Conservation (phyloP, 1,284 basidiomycete species). For the Melanopsichium pennsylvanicum region DNA sequence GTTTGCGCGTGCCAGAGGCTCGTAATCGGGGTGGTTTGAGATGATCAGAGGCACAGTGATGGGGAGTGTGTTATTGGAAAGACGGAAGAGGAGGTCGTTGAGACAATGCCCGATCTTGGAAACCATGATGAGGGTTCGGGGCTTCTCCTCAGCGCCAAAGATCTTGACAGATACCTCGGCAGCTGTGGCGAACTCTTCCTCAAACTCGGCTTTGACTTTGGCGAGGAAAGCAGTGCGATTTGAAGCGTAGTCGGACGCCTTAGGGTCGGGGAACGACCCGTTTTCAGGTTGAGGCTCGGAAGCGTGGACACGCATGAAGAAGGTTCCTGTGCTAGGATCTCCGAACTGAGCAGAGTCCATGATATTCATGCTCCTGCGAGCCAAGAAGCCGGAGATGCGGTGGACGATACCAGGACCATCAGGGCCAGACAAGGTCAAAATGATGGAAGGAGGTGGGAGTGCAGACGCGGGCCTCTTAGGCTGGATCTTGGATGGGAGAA, state of each 20-base stretch:
- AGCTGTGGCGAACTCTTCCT: constrained; percentile 49
- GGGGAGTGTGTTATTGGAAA: constrained; percentile 51
- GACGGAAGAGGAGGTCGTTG: constrained; percentile 62
- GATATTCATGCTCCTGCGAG: constrained; percentile 59
- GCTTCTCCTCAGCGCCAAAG: constrained; percentile 55
- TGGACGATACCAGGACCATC: constrained; percentile 61
- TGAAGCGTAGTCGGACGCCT: constrained; percentile 26
- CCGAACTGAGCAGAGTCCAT: constrained; percentile 63
- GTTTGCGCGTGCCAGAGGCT: constrained; percentile 56
- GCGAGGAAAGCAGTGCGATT: constrained; percentile 30
- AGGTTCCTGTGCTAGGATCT: constrained; percentile 57
- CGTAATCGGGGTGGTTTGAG: constrained; percentile 62
- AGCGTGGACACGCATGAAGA: constrained; percentile 65
- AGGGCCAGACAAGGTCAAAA: constrained; percentile 62
- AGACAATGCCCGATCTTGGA: constrained; percentile 64
- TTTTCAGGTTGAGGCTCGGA: constrained; percentile 35
- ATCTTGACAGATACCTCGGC: constrained; percentile 50
- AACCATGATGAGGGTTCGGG: constrained; percentile 63
- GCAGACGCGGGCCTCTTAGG: constrained; percentile 67
- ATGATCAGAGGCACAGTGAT: constrained; percentile 61
- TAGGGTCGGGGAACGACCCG: constrained; percentile 29
- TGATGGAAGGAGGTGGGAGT: constrained; percentile 61
- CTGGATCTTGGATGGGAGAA: constrained; percentile 34
- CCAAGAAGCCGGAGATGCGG: constrained; percentile 56
- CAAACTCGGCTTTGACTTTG: constrained; percentile 49